These are phyloP conservation scores for Dioscorea dumetorum DNA, from an alignment of 106 monocot genomes.

Conservation along the genomic window DNA sequence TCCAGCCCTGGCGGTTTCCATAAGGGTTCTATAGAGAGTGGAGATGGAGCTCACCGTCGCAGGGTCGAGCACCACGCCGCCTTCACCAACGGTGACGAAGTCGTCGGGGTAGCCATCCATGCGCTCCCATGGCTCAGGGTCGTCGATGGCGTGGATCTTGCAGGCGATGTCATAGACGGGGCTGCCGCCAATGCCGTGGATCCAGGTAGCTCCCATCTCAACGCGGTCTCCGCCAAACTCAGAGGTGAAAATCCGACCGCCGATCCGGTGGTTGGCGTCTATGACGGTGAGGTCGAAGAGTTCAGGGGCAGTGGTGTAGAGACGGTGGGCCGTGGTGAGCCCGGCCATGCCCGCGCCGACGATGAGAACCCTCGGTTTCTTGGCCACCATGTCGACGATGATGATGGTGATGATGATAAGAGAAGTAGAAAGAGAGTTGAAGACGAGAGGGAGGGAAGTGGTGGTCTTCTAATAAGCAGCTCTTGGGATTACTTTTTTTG, in stretches of 20 bases:
- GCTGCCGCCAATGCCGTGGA: conserved; percentile 76
- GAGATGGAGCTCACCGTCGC: conserved; percentile 17
- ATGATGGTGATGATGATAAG: no score
- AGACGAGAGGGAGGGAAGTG: no score
- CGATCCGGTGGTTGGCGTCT: conserved; percentile 51
- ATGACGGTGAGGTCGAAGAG: conserved; percentile 45
- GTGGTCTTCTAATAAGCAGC: no score
- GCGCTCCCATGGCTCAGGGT: conserved; percentile 37
- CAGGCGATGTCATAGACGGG: conserved; percentile 55
- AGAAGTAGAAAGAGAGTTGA: no score
- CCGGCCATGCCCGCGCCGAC: conserved; percentile 72
- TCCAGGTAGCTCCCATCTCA: conserved; percentile 84
- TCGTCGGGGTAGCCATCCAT: conserved; percentile 58
- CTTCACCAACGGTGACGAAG: conserved; percentile 50
- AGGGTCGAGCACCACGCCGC: conserved; percentile 37
- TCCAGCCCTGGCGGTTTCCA: conserved; percentile 38
- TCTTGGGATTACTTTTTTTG: no score
- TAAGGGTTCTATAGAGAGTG: conserved; percentile 37
- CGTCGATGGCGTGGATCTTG: conserved; percentile 29
- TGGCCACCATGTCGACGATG: conserved; percentile 29
- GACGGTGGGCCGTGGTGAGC: conserved; percentile 49
- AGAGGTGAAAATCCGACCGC: conserved; percentile 57
- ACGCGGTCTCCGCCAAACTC: conserved; percentile 52
- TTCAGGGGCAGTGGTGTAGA: conserved; percentile 23
- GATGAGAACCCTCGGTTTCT: conserved; percentile 55